A percentile compares a stretch with the other conserved stretches of the same genome.
Conservation (phyloP, 2,329 filamentous ascomycete genomes). For the Fusarium verticillioides region DNA sequence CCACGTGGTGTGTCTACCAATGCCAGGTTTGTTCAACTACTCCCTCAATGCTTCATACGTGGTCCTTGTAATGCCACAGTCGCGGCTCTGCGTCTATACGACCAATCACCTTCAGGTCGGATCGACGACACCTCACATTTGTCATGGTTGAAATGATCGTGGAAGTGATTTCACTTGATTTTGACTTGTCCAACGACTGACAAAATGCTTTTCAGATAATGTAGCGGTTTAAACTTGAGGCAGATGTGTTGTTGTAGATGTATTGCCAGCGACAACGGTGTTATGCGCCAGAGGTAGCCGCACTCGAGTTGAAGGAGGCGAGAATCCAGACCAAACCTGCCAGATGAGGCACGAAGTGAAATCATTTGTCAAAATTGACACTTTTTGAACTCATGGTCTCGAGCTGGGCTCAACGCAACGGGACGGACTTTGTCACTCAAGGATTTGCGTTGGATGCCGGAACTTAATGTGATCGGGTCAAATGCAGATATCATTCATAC, state of each 20-base stretch:
- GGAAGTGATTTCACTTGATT: constrained; percentile 8
- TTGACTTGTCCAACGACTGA: background rate
- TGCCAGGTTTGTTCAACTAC: background rate
- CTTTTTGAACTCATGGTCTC: background rate
- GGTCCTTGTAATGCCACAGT: background rate
- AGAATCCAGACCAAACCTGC: no score
- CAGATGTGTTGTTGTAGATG: background rate
- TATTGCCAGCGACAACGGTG: background rate
- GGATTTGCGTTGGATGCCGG: background rate
- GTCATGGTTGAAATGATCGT: background rate
- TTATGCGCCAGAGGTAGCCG: background rate
- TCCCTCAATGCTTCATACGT: background rate
- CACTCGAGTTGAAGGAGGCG: background rate
- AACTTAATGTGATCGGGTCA: background rate
- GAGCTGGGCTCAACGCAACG: background rate
- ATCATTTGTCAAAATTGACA: background rate
- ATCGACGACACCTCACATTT: constrained; percentile 7
- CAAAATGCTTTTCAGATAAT: background rate
- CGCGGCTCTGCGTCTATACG: constrained; percentile 2
- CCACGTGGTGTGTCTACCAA: constrained; percentile 5
- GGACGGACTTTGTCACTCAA: background rate
- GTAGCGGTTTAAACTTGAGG: background rate
- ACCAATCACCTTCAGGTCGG: constrained; percentile 5
- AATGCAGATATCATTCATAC: background rate
- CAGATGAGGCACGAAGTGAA: background rate